Evolutionary conservation across 495 filamentous ascomycete species (phyloP).

Genomic region (Podospora pseudoanserina): DNA sequence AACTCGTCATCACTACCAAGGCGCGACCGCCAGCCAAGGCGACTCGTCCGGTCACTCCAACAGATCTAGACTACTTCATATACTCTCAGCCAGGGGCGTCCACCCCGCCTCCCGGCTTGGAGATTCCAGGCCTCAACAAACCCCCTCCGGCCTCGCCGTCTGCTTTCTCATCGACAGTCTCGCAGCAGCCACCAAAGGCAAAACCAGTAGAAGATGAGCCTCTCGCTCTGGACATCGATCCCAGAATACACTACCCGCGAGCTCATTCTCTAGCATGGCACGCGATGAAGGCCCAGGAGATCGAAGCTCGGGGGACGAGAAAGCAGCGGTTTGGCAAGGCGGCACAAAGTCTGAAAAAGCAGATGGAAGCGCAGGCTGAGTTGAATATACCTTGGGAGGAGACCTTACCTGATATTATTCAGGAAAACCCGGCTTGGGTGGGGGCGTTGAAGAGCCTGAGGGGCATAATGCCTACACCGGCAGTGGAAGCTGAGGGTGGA

Average conservation of each 20-base stretch:
- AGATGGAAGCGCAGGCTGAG: slow-evolving; percentile 20
- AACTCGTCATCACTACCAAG: background rate
- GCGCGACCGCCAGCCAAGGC: background rate
- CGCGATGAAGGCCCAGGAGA: slow-evolving; percentile 40
- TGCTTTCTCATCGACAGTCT: background rate
- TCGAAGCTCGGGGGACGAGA: slow-evolving; percentile 36
- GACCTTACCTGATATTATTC: slow-evolving; percentile 29
- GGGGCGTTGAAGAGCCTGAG: slow-evolving; percentile 19
- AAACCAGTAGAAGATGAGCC: slow-evolving; percentile 20
- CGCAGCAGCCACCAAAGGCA: background rate
- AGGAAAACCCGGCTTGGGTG: slow-evolving; percentile 30
- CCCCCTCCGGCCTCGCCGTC: background rate
- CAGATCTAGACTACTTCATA: slow-evolving; percentile 17
- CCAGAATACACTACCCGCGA: slow-evolving; percentile 40
- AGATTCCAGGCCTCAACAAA: background rate
- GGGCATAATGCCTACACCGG: background rate
- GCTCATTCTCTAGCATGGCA: slow-evolving; percentile 39
- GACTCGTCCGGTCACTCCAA: background rate
- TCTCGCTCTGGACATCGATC: slow-evolving; percentile 38
- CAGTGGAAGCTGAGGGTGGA: background rate
- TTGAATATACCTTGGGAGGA: slow-evolving; percentile 22
- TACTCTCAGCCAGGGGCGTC: slow-evolving; percentile 19
- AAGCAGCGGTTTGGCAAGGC: slow-evolving; percentile 44
- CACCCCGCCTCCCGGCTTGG: slow-evolving; percentile 10
- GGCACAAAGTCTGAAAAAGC: slow-evolving; percentile 32